Evolutionary conservation across 768 basidiomycete genomes (phyloP), one percentile per base, ranked within the genome.

Genomic region (Gelatoporia subvermispora): DNA sequence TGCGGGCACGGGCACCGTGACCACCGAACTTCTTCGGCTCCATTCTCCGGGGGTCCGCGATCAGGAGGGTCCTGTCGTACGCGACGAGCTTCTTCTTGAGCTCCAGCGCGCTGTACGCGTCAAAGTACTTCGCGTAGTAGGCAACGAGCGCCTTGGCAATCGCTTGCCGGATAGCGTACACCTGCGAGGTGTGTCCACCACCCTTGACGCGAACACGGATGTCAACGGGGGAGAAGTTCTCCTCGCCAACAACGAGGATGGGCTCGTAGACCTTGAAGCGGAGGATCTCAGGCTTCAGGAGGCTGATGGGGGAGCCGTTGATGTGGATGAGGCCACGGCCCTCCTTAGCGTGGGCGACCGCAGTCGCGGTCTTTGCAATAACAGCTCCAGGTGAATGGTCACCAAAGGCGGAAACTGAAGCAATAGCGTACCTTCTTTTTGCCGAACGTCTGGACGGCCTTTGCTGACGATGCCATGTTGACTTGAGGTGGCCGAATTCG

Each of bases 21-120:
- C 94, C 94, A 81, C 94, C 95, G 69, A 98, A 97, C 75, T 95
- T 96, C 85, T 97, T 97, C 61, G 95, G 95, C 71, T 98, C 95
- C 86, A 88, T 90, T 76, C 95, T 86, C 74, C 96, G 84, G 57
- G 92, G 93, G 68, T 95, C 93, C 48, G 93, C 88, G 57, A 94
- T 93, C 62, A 94, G 71, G 52, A 95, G 73, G 43, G 88, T 83
- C 58, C 88, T 78, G 77, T 99, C 96, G 70, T 98, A 98, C 15
- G 91, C 85, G 53, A 96, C 89, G 59, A 98, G 74, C 69, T 89
- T 91, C 81, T 98, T 98, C 84, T 96, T 97, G 73, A 99, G 69
- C 74, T 95, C 94, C 72, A 99, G 82, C 21, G 95, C 93, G 61
- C 89, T 93, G 71, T 84, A 93, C 55, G 96, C 96, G 67, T 99